These are phyloP conservation scores for Aspergillus texensis DNA, from an alignment of 2,329 filamentous ascomycete genomes.

Conservation along the genomic window DNA sequence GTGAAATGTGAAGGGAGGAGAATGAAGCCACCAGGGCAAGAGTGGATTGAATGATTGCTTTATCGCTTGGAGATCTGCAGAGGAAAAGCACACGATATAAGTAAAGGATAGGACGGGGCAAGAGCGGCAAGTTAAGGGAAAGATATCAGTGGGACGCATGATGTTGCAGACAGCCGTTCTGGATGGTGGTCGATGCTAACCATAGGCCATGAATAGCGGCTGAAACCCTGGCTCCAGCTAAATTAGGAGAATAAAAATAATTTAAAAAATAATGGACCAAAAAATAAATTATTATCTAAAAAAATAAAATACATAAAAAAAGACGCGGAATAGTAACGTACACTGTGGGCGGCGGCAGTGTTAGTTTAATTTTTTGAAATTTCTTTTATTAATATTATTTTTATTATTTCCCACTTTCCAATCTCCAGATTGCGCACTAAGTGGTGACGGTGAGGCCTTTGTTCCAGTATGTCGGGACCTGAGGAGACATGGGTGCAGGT, in stretches of 20 bases:
- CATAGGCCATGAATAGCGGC: conserved; percentile 18
- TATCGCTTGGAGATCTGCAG: neutral
- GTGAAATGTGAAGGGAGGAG: neutral
- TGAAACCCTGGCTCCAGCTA: conserved; percentile 24
- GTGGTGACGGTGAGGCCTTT: conserved; percentile 20
- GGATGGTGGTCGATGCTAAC: conserved; percentile 13
- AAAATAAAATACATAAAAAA: neutral
- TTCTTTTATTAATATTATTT: neutral
- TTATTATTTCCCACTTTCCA: conserved; percentile 8
- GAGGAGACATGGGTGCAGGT: conserved; percentile 12
- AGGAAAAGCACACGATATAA: conserved; percentile 2
- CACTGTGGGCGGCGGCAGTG: conserved; percentile 12
- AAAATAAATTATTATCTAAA: neutral
- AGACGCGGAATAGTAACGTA: neutral
- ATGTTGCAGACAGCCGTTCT: conserved; percentile 24
- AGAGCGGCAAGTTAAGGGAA: conserved; percentile 20
- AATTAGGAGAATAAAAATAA: neutral
- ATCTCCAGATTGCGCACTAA: conserved; percentile 2
- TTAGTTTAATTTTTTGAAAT: neutral
- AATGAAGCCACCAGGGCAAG: neutral
- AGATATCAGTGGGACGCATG: conserved; percentile 18
- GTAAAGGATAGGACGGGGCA: conserved; percentile 12
- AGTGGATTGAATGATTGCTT: conserved; percentile 11
- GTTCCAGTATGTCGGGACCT: conserved; percentile 23
- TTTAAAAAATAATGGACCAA: neutral